Percentiles rank a stretch among this genome's conserved stretches.
These are phyloP conservation scores for Sungouiozyma ichnusensis DNA, from an alignment of 805 yeast species.

Conservation along the genomic window DNA sequence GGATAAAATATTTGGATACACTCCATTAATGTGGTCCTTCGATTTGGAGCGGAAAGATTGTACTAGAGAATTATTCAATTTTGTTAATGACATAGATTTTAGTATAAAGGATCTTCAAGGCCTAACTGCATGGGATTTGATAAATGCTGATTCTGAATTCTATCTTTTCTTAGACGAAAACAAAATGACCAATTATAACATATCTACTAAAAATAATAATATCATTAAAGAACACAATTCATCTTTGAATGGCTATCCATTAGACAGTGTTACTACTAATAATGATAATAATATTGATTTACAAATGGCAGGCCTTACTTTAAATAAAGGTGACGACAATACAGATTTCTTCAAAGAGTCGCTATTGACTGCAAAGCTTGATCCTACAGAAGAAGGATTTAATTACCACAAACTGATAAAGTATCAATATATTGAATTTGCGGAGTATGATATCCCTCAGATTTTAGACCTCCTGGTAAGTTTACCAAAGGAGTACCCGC, in stretches of 20 bases:
- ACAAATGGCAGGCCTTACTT: slow-evolving; percentile 31
- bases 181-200: slow-evolving; percentile 27
- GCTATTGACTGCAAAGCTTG: not conserved
- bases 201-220: slow-evolving; percentile 1
- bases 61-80: slow-evolving; percentile 45
- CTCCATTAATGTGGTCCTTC: slow-evolving; percentile 85
- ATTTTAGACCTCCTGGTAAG: slow-evolving; percentile 51
- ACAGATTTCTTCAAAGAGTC: not conserved
- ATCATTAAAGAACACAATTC: not conserved
- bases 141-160: slow-evolving; percentile 46
- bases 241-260: not conserved
- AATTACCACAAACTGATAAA: slow-evolving; percentile 46
- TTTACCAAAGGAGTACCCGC: slow-evolving; percentile 46
- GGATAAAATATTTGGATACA: slow-evolving; percentile 43
- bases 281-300: slow-evolving; percentile 27
- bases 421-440: slow-evolving; percentile 51
- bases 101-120: slow-evolving; percentile 29
- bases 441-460: slow-evolving; percentile 62
- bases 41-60: slow-evolving; percentile 46
- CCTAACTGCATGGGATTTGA: slow-evolving; percentile 42
- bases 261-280: not conserved
- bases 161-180: slow-evolving; percentile 50
- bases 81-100: slow-evolving; percentile 48
- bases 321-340: slow-evolving; percentile 6
- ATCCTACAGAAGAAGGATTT: slow-evolving; percentile 25